Base-by-base conservation (phyloP, 2,329 filamentous ascomycete species). In the Shiraia bambusicola region DNA sequence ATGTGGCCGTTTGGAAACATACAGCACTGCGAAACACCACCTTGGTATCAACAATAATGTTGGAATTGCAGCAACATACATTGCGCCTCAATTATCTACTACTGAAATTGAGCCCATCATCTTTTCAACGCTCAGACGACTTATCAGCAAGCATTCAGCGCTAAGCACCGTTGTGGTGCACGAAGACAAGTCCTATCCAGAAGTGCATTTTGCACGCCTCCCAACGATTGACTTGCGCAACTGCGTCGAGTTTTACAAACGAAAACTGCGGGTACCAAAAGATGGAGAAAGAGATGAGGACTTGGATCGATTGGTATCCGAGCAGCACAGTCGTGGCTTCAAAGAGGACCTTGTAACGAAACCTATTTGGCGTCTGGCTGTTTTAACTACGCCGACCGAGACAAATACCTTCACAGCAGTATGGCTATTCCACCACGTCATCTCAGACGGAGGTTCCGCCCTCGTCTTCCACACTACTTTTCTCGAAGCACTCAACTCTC, bases 391-490 rank as follows among this genome's bases (percentile, higher is more conserved):
- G 13, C 9, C 39, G 14, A 11, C 13, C 6, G 24, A 34, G 3
- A 30, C 33, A 1, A 22, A 50, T 2, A 51, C 40, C 45, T 76
- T 78, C 43, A 73, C 71, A 1, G 71, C 68, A 2, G 58, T 56
- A 2, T 77, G 75, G 56, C 59, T 76, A 8, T 76, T 66, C 47
- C 75, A 78, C 41, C 75, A 77, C 58, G 71, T 69, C 2, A 60
- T 77, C 35, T 70, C 69, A 2, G 75, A 78, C 49, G 74, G 75
- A 2, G 58, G 56, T 7, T 74, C 72, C 0, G 72, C 70, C 0
- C 65, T 73, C 19, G 61, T 70, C 0, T 77, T 77, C 45, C 75
- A 77, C 40, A 52, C 61, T 7, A 58, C 65, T 0, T 72, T 78
- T 27, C 61, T 70, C 4, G 48, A 54, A 4, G 70, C 69, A 4